A percentile compares a stretch with the other conserved stretches of the same genome.
phyloP scores from a whole-genome alignment of 1,139 yeast genomes.

The Williopsis jadinii region DNA sequence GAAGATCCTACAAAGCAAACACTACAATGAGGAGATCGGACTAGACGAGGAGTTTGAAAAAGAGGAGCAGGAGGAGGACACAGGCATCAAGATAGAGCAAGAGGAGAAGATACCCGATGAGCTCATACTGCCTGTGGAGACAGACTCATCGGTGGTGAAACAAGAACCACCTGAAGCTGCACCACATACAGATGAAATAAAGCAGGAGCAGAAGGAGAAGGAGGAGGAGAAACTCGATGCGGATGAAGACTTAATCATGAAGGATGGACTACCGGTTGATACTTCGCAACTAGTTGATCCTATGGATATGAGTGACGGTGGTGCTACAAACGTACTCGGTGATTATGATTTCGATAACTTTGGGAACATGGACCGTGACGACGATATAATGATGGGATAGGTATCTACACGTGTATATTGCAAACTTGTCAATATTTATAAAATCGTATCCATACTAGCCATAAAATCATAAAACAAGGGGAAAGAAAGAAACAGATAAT shows the following conservation, averaged over 20 bases:
- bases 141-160: too few relatives aligned
- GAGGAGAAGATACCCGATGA: background rate
- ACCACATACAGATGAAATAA: background rate
- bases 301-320: conserved; percentile 4
- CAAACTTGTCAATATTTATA: too few relatives aligned
- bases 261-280: background rate
- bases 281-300: conserved; percentile 3
- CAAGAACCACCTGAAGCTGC: too few relatives aligned
- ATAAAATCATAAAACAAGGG: too few relatives aligned
- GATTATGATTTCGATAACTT: conserved; percentile 16
- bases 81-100: background rate
- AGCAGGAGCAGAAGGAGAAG: background rate
- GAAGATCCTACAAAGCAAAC: conserved; percentile 6
- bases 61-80: conserved; percentile 6
- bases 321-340: conserved; percentile 11
- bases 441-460: too few relatives aligned
- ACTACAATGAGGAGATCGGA: conserved; percentile 6
- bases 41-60: conserved; percentile 10
- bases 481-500: too few relatives aligned
- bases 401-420: too few relatives aligned
- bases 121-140: too few relatives aligned
- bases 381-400: conserved; percentile 10
- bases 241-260: background rate
- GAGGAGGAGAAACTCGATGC: background rate
- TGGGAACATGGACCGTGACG: conserved; percentile 10